Conservation (phyloP, 257 asterid species). For the Solanum megistacrolobum region DNA sequence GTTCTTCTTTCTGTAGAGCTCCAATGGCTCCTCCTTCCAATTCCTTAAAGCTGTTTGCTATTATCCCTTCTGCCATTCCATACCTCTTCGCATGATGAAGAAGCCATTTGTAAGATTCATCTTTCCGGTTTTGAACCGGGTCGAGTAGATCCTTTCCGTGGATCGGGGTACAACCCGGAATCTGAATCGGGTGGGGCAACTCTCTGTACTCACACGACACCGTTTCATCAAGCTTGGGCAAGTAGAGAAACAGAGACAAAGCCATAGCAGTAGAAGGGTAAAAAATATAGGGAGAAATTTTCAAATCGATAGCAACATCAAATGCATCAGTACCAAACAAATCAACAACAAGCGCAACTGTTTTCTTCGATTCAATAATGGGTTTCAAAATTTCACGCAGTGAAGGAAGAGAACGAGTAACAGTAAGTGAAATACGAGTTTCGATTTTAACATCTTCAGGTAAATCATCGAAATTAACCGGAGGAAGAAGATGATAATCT, state of each 20-base stretch:
- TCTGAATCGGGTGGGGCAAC: slow-evolving; percentile 31
- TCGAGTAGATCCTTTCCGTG: slow-evolving; percentile 46
- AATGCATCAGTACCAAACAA: slow-evolving; percentile 70
- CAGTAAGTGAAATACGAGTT: slow-evolving; percentile 44
- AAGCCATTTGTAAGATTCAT: slow-evolving; percentile 49
- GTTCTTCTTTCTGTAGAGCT: slow-evolving; percentile 5
- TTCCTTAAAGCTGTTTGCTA: slow-evolving; percentile 48
- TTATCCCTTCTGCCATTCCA: slow-evolving; percentile 46
- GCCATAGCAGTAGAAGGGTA: slow-evolving; percentile 52
- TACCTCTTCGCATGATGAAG: slow-evolving; percentile 43
- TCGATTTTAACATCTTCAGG: slow-evolving; percentile 34
- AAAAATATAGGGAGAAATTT: slow-evolving; percentile 37
- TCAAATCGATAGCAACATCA: slow-evolving; percentile 40
- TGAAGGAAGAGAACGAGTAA: slow-evolving; percentile 48
- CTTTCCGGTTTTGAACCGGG: slow-evolving; percentile 52
- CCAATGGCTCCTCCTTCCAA: slow-evolving; percentile 50
- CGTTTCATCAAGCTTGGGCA: slow-evolving; percentile 40
- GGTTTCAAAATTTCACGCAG: slow-evolving; percentile 22
- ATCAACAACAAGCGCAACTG: slow-evolving; percentile 58
- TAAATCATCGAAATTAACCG: slow-evolving; percentile 35
- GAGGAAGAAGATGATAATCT: slow-evolving; percentile 37
- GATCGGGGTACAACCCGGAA: slow-evolving; percentile 61
- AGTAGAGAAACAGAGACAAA: slow-evolving; percentile 33
- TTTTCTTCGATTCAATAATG: neutral
- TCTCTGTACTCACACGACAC: slow-evolving; percentile 41